Evolutionary conservation across 768 basidiomycete genomes (phyloP).

Genomic region (Pholiota conissans): DNA sequence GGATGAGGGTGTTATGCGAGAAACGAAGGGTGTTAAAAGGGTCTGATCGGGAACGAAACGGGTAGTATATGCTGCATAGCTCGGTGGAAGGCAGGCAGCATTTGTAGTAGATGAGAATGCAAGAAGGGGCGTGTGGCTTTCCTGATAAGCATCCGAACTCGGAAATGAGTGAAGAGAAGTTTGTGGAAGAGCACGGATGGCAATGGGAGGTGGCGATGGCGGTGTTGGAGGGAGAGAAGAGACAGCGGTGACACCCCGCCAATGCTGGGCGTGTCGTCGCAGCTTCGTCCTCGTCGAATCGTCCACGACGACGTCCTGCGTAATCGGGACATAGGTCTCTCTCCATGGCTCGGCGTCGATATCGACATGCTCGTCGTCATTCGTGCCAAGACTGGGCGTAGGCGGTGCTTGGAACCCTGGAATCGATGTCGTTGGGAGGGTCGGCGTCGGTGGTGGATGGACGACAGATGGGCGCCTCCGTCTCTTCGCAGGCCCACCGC

Average conservation of each 20-base stretch:
- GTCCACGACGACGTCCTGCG: slow-evolving; percentile 45
- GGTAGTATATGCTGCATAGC: slow-evolving; percentile 68
- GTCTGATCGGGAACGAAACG: slow-evolving; percentile 49
- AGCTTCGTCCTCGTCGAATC: slow-evolving; percentile 49
- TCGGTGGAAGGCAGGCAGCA: slow-evolving; percentile 50
- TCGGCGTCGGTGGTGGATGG: not conserved
- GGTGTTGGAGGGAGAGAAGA: slow-evolving; percentile 14
- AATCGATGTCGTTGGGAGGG: not conserved
- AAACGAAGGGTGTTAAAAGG: slow-evolving; percentile 64
- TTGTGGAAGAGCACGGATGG: slow-evolving; percentile 35
- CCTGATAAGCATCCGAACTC: too few species aligned
- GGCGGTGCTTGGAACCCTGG: not conserved
- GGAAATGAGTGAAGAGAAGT: slow-evolving; percentile 20
- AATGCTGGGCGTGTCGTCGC: slow-evolving; percentile 57
- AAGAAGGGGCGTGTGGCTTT: too few species aligned
- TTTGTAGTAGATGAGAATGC: slow-evolving; percentile 28
- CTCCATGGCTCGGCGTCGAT: slow-evolving; percentile 49
- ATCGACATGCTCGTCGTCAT: slow-evolving; percentile 42
- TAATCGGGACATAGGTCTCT: slow-evolving; percentile 49
- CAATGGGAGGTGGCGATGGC: slow-evolving; percentile 39
- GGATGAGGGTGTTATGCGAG: slow-evolving; percentile 64
- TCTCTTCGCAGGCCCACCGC: not conserved
- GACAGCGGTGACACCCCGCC: slow-evolving; percentile 68
- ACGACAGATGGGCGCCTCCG: not conserved
- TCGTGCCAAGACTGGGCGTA: not conserved